Evolutionary conservation across 169 alveolate species (phyloP), one percentile per base, ranked within the genome.

Genomic region (Babesia ovata): DNA sequence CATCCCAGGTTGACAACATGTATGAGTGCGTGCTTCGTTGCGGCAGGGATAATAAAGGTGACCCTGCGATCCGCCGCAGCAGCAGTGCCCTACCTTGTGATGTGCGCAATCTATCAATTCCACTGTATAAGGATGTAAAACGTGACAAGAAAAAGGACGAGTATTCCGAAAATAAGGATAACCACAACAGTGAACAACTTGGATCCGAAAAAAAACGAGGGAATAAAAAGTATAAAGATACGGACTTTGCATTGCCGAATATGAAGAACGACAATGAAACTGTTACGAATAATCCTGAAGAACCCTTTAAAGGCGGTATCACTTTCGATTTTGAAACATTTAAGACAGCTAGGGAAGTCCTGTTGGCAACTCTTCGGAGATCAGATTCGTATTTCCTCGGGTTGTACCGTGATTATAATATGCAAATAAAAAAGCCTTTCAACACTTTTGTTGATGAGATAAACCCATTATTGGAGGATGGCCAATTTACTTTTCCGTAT

Each of bases 1-100:
- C 14, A 29, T 2, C n/a, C 21, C 28, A 36, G 19, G n/a, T n/a
- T 11, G 50, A 10, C 0, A 17, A 10, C 36, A 36, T 36, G 16
- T 12, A 36, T 19, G 54, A 10, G 8, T 36, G 54, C 11, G 54
- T 21, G 22, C 54, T 61, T 19, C n/a, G n/a, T 13, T 14, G 69
- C 13, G 50, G 48, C 24, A 28, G 29, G 24, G 28, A 29, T 19
- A 56, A 57, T 16, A 14, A 29, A 24, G 29, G 45, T 29, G 28
- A 46, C 14, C 54, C 28, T 49, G 44, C 44, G 14, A 45, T 28
- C 24, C 70, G 61, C 29, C 42, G 70, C 14, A 26, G 72, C 60
- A 48, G 73, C 45, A 73, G 83, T 19, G 62, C 39, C 14, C 28
- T 53, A 63, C 58, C 63, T n/a, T 24, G 66, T 56, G 9, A 73